phyloP scores from a whole-genome alignment of 495 filamentous ascomycete species.

The Penicillium bovifimosum region DNA sequence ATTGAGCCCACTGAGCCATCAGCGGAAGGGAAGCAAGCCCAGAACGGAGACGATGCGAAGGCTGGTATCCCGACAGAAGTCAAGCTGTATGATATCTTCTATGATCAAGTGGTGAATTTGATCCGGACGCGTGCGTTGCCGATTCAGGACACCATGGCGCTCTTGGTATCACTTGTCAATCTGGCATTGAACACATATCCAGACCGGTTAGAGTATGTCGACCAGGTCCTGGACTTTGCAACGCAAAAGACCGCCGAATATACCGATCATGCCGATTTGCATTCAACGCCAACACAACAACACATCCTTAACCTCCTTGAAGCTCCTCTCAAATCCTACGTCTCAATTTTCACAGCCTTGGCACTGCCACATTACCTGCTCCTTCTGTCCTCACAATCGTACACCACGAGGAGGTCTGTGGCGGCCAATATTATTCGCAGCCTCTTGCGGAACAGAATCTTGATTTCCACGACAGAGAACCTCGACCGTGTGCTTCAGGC shows the following conservation, averaged over 20 bases:
- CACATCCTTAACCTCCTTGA: conserved; percentile 84
- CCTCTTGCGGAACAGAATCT: conserved; percentile 72
- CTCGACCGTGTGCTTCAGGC: conserved; percentile 87
- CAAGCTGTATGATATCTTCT: conserved; percentile 95
- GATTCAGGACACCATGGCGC: conserved; percentile 89
- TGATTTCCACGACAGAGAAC: conserved; percentile 67
- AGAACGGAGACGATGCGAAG: conserved; percentile 31
- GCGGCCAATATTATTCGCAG: conserved; percentile 79
- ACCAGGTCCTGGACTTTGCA: conserved; percentile 87
- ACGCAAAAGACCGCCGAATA: conserved; percentile 83
- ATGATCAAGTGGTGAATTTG: conserved; percentile 89
- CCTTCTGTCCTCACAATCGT: conserved; percentile 86
- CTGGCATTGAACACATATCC: conserved; percentile 94
- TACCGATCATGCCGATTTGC: conserved; percentile 88
- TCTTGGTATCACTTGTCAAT: conserved; percentile 87
- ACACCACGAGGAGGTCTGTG: conserved; percentile 83
- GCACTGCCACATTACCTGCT: conserved; percentile 87
- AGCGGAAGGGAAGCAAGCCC: conserved; percentile 16
- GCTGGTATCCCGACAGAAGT: conserved; percentile 74
- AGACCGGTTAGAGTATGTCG: conserved; percentile 85
- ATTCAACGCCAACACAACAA: conserved; percentile 79
- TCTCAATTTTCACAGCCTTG: conserved; percentile 88
- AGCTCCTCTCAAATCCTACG: conserved; percentile 81
- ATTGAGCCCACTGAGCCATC: conserved; percentile 9
- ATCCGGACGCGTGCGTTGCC: conserved; percentile 85